Percentiles rank a stretch among this genome's conserved stretches.
Conservation (phyloP, 2,329 filamentous ascomycete genomes). For the Pseudogymnoascus sp. region DNA sequence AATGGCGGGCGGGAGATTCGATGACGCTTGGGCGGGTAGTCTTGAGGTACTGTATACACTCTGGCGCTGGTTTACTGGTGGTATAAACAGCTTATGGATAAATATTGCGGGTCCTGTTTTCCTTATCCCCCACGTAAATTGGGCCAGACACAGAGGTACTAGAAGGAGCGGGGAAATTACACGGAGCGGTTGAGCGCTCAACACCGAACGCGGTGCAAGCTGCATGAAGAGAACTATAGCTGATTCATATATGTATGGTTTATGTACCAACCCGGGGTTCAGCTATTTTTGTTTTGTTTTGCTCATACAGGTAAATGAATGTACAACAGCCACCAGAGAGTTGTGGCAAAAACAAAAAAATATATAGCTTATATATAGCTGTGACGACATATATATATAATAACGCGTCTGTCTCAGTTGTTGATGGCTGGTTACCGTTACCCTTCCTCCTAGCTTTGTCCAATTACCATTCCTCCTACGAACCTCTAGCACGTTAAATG, state of each 20-base stretch:
- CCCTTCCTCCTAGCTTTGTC: not conserved
- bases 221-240: not conserved
- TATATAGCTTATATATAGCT: not conserved
- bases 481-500: not conserved
- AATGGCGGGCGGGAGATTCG: not conserved
- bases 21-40: constrained; percentile 8
- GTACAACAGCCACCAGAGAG: not conserved
- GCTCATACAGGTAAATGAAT: not conserved
- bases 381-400: not conserved
- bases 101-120: constrained; percentile 3
- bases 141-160: not conserved
- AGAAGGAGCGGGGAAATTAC: constrained; percentile 8
- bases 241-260: not conserved
- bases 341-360: not conserved
- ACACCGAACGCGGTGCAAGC: not conserved
- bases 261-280: not conserved
- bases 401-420: not conserved
- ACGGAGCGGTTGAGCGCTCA: not conserved
- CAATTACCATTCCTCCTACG: not conserved
- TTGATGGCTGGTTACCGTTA: constrained; percentile 1
- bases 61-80: not conserved
- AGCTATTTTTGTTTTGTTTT: not conserved
- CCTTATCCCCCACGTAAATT: constrained; percentile 7
- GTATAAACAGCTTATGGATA: constrained; percentile 7
- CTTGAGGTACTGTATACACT: not conserved